Base-by-base conservation (phyloP, 2,329 filamentous ascomycete genomes). In the Catunica adiposa region DNA sequence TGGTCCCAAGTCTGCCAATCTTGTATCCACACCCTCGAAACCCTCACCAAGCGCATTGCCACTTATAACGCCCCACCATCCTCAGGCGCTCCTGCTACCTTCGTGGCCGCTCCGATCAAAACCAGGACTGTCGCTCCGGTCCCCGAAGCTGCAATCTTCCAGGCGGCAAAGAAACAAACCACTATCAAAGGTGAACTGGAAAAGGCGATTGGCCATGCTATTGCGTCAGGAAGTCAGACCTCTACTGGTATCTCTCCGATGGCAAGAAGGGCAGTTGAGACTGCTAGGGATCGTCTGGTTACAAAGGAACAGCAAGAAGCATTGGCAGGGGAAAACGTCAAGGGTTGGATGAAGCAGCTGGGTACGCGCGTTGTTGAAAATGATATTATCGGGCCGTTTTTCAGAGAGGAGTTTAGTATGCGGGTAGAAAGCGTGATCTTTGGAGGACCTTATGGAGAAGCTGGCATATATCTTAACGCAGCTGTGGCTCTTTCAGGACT, bases 1-100 rank as follows among this genome's bases (percentile, higher is more conserved):
- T 95, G 88, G 86, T 80, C 81, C 7, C 88, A 95, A 62, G 76
- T 94, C 51, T 81, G 82, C 59, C 71, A 73, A 17, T 70, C 82
- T 5, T 89, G 86, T 62, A 74, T 90, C 17, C 76, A 78, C 11
- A 75, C 84, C 17, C 73, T 96, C 53, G 79, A 79, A 61, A 73
- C 73, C 9, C 77, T 96, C 52, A 79, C 80, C 56, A 68, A 68
- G 6, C 81, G 86, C 48, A 81, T 95, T 51, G 77, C 83, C 52
- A 71, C 54, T n/a, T 54, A 53, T 42, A 75, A 14, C 79, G 76
- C 60, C 3, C 63, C 68, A 1, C 60, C 68, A 2, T 62, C 69
- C 2, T 62, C 66, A 1, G 59, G n/a, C n/a, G n/a, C 66, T 1
- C 54, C 62, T 3, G 37, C 20, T 15, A 15, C 60, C 26, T 53